Percentiles rank a stretch among this genome's conserved stretches.
Conservation (phyloP, 768 basidiomycete genomes). For the Baorangia bicolor region DNA sequence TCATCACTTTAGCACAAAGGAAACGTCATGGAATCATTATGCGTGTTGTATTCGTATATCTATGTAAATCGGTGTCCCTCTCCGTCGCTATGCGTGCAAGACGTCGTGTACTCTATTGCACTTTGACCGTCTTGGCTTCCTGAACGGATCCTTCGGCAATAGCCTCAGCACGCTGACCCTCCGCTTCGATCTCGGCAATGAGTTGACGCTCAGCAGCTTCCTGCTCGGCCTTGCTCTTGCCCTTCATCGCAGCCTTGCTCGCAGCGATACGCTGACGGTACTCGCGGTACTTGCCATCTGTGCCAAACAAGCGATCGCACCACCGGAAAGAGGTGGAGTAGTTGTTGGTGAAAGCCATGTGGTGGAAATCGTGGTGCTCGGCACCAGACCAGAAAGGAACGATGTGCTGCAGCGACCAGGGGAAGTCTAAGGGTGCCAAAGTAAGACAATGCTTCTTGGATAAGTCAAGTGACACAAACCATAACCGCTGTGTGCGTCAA, state of each 20-base stretch:
- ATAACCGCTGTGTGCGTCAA: constrained; percentile 97
- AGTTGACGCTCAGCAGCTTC: constrained; percentile 58
- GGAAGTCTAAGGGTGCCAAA: constrained; percentile 65
- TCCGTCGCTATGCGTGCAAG: background rate
- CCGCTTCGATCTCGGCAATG: constrained; percentile 68
- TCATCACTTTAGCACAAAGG: background rate
- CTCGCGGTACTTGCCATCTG: constrained; percentile 84
- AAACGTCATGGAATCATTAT: constrained; percentile 5
- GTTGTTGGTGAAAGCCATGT: constrained; percentile 95
- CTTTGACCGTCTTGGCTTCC: constrained; percentile 24
- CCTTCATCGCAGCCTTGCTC: constrained; percentile 56
- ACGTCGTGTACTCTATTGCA: constrained; percentile 18
- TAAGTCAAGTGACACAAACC: constrained; percentile 46
- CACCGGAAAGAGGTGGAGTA: constrained; percentile 93
- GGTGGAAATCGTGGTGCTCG: constrained; percentile 98
- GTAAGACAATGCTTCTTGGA: background rate
- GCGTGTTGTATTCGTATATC: constrained; percentile 8
- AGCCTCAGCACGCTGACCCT: constrained; percentile 70
- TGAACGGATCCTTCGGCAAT: constrained; percentile 40
- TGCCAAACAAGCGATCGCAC: constrained; percentile 88
- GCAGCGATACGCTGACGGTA: constrained; percentile 69
- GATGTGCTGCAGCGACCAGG: constrained; percentile 92
- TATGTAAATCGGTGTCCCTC: background rate
- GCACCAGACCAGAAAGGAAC: constrained; percentile 97
- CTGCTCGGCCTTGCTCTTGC: constrained; percentile 52